Conservation (phyloP, 1,139 yeast species). For the Taiozyma onychis region DNA sequence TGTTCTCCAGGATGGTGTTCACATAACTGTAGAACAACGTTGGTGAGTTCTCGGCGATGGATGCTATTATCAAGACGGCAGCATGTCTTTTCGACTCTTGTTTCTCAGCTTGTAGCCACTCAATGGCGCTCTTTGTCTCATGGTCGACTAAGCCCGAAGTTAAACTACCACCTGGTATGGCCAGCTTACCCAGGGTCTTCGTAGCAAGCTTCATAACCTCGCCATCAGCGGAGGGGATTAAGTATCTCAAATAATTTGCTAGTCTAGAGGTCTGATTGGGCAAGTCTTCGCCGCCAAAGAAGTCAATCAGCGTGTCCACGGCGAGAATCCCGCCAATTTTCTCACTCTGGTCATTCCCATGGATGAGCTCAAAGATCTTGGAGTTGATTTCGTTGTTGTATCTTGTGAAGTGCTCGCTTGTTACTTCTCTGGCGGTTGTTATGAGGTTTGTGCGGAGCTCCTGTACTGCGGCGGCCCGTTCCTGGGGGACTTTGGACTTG, state of each 20-base stretch:
- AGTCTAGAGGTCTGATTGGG: conserved; percentile 88
- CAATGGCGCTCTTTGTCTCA: conserved; percentile 85
- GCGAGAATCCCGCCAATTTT: conserved; percentile 91
- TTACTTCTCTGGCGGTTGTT: conserved; percentile 65
- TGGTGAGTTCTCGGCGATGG: conserved; percentile 85
- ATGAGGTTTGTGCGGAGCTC: conserved; percentile 65
- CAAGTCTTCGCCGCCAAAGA: conserved; percentile 67
- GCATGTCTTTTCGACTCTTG: conserved; percentile 87
- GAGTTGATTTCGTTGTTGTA: conserved; percentile 85
- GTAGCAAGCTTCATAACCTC: conserved; percentile 87
- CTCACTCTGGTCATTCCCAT: conserved; percentile 64
- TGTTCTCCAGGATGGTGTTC: conserved; percentile 69
- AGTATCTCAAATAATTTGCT: conserved; percentile 78
- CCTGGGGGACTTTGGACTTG: conserved; percentile 42
- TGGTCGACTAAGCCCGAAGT: conserved; percentile 91
- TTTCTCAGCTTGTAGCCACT: conserved; percentile 82
- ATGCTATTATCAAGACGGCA: conserved; percentile 76
- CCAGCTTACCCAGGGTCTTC: conserved; percentile 77
- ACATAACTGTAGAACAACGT: conserved; percentile 76
- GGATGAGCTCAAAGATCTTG: conserved; percentile 78
- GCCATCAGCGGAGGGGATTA: conserved; percentile 76
- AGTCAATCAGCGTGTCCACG: conserved; percentile 78
- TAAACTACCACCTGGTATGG: conserved; percentile 82
- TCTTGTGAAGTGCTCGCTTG: conserved; percentile 73
- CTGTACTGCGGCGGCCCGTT: conserved; percentile 52